phyloP scores from a whole-genome alignment of 2,329 filamentous ascomycete species.

The Cercospora brassicicola region DNA sequence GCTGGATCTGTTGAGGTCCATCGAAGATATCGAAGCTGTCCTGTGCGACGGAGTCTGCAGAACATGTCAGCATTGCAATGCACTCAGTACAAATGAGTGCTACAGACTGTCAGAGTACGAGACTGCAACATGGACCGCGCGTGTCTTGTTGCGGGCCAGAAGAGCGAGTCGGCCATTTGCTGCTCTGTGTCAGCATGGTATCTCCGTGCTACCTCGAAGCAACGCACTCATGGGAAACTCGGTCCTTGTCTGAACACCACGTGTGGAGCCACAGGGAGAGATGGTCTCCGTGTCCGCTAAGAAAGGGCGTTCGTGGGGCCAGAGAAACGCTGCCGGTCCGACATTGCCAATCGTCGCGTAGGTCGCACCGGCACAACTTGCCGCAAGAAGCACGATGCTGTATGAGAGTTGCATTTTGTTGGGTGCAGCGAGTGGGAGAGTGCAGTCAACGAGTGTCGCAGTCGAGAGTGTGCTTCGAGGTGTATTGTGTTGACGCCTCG shows the following conservation, averaged over 20 bases:
- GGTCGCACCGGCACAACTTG: background rate
- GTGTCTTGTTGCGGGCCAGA: slow-evolving; percentile 59
- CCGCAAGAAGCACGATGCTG: background rate
- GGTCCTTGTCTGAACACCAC: slow-evolving; percentile 53
- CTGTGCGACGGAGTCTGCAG: slow-evolving; percentile 43
- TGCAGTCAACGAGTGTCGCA: background rate
- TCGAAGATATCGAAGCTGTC: slow-evolving; percentile 44
- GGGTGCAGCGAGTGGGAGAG: background rate
- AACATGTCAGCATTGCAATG: background rate
- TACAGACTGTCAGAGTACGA: slow-evolving; percentile 52
- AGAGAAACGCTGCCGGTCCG: slow-evolving; percentile 48
- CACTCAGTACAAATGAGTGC: background rate
- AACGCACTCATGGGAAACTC: slow-evolving; percentile 56
- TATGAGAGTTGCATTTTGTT: background rate
- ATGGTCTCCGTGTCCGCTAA: slow-evolving; percentile 56
- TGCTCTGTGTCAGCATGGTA: slow-evolving; percentile 30
- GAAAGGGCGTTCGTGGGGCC: slow-evolving; percentile 61
- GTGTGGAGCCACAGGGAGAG: slow-evolving; percentile 58
- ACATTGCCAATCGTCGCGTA: slow-evolving; percentile 3
- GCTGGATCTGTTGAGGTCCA: slow-evolving; percentile 39
- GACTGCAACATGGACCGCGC: slow-evolving; percentile 55
- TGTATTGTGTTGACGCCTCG: background rate
- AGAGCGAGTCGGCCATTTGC: slow-evolving; percentile 58
- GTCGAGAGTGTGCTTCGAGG: background rate
- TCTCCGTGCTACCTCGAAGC: background rate